A percentile compares a stretch with the other conserved stretches of the same genome.
Conservation (phyloP, 805 yeast species). For the Cyberlindnera euphorbiiphila region DNA sequence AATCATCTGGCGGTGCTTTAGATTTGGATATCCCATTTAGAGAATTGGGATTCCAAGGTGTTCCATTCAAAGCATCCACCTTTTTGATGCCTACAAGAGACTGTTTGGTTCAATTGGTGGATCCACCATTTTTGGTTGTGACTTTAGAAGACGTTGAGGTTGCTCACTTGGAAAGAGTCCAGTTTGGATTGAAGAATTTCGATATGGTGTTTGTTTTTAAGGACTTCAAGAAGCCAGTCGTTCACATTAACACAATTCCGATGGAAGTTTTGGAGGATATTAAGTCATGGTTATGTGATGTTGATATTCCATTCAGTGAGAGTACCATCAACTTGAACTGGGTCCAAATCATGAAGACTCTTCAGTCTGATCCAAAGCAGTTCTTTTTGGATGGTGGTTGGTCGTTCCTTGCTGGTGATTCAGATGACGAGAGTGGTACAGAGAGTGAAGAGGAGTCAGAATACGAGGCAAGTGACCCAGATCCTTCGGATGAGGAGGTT, state of each 20-base stretch:
- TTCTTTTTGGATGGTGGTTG: constrained; percentile 96
- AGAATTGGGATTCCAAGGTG: constrained; percentile 96
- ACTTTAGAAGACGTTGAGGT: constrained; percentile 90
- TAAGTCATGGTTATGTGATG: constrained; percentile 96
- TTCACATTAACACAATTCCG: constrained; percentile 92
- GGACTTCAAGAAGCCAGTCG: constrained; percentile 83
- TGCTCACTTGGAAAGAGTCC: constrained; percentile 95
- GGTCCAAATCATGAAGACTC: constrained; percentile 92
- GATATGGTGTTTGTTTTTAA: constrained; percentile 96
- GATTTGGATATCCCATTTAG: constrained; percentile 94
- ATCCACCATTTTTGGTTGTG: constrained; percentile 91
- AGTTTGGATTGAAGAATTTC: constrained; percentile 93
- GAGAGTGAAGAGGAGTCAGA: constrained; percentile 67
- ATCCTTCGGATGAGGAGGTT: constrained; percentile 40
- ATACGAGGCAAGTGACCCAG: constrained; percentile 42
- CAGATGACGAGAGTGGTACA: constrained; percentile 66
- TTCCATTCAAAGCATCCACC: constrained; percentile 91
- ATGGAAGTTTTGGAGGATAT: constrained; percentile 88
- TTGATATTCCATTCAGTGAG: constrained; percentile 91
- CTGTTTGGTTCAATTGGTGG: constrained; percentile 89
- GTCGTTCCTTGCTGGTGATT: constrained; percentile 87
- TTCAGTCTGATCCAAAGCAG: constrained; percentile 87
- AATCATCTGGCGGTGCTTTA: constrained; percentile 74
- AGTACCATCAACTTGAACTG: constrained; percentile 96
- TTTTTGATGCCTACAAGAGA: constrained; percentile 96